Base-by-base conservation (phyloP, 1,284 basidiomycete genomes). In the Apiotrichum sp. region DNA sequence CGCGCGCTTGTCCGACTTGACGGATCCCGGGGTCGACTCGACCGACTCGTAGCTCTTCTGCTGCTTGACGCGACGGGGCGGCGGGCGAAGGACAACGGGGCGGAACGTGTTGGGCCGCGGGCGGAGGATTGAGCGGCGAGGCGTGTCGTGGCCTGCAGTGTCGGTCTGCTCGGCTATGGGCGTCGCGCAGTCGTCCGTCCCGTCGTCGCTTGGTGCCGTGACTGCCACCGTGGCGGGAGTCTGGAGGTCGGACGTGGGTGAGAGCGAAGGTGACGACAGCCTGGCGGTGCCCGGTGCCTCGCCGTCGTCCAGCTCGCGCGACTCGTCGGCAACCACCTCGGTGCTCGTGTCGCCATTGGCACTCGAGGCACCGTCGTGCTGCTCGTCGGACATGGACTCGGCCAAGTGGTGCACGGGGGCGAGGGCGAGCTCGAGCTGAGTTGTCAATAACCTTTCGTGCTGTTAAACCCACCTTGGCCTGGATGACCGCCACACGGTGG, bases 401-500 rank as follows among this genome's bases (percentile, higher is more conserved):
- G 34, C 52, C 4, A 52, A 32, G 40, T 59, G 51, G 33, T 47
- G 53, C 32, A 56, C 52, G 3, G 61, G 56, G 1, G 51, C 40
- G 6, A 66, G 57, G 6, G 65, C 65, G 32, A 64, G 39, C 45
- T 66, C 65, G 14, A 66, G 63, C 29, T 29, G 29, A 29, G 29
- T 29, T 29, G 29, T 29, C 3, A 29, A 3, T 29, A 29, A 29
- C 29, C 29, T 29, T 29, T 29, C 29, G 29, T 29, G 29, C 29
- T 3, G 29, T 3, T 29, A 29, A 29, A 29, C 29, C 29, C 29
- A 29, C 29, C 65, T 68, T 70, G 16, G 62, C 61, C 53, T 68
- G 66, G 41, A 70, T 70, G 16, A 48, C 50, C 3, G 62, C 62
- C 29, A 70, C 65, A 34, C 66, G 58, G 51, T 59, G 50, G 6